These are phyloP conservation scores for Acanthamoeba triangularis DNA, from an alignment of 208 protist species.

Conservation along the genomic window DNA sequence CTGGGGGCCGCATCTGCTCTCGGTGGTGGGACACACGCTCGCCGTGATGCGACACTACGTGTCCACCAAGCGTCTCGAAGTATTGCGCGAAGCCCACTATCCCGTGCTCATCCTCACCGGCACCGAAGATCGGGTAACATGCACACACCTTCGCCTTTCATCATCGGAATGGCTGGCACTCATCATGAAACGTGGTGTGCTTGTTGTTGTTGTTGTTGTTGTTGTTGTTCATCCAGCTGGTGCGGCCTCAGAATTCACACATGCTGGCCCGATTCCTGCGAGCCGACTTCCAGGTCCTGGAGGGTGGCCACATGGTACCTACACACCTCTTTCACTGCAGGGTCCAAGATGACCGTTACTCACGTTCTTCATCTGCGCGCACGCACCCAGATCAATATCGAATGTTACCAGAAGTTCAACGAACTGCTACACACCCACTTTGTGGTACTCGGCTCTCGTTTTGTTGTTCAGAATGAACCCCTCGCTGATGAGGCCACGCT, in stretches of 20 bases:
- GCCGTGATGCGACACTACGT: not conserved
- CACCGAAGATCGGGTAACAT: constrained; percentile 1
- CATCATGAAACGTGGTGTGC: not conserved
- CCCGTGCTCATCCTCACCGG: constrained; percentile 18
- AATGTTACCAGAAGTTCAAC: constrained; percentile 7
- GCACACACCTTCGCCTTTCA: not conserved
- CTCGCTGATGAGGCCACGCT: no score
- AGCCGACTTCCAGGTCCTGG: not conserved
- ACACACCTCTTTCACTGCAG: not conserved
- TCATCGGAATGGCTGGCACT: not conserved
- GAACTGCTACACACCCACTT: not conserved
- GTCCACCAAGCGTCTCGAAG: not conserved
- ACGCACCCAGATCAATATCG: constrained; percentile 6
- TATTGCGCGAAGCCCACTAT: not conserved
- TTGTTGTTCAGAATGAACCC: not conserved
- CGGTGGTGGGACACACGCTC: not conserved
- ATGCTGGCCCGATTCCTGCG: constrained; percentile 17
- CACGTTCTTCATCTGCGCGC: not conserved
- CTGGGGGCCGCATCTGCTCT: not conserved
- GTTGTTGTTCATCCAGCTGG: not conserved
- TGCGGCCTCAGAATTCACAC: not conserved
- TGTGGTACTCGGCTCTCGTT: not conserved
- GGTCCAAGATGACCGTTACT: not conserved
- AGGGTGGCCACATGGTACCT: constrained; percentile 28
- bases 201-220: not conserved